phyloP scores from a whole-genome alignment of 176 grass and related monocot species.

The Aegilops sharonensis region DNA sequence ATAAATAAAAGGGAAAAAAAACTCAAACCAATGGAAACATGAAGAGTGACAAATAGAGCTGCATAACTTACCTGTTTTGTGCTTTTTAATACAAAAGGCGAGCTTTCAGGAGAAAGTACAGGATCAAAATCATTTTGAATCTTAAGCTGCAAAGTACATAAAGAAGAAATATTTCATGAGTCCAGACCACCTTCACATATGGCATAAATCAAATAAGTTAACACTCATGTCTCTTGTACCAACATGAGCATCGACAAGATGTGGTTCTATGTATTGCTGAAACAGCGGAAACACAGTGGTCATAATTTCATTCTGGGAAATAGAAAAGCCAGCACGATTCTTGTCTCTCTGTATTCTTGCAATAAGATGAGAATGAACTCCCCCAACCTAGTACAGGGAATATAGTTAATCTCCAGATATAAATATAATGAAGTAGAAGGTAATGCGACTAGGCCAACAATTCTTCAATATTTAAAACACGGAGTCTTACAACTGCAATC shows the following conservation, averaged over 20 bases:
- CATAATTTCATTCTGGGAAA: constrained; percentile 96
- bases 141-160: constrained; percentile 70
- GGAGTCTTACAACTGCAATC: constrained; percentile 97
- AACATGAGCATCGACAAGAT: constrained; percentile 99
- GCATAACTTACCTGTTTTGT: constrained; percentile 61
- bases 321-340: constrained; percentile 74
- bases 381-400: constrained; percentile 67
- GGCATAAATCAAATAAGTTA: constrained; percentile 17
- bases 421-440: constrained; percentile 17
- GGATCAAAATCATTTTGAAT: constrained; percentile 99
- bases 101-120: constrained; percentile 97
- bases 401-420: constrained; percentile 32
- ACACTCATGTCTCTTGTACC: constrained; percentile 71
- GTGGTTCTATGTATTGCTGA: constrained; percentile 97
- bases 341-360: constrained; percentile 97
- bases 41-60: constrained; percentile 19
- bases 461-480: constrained; percentile 14
- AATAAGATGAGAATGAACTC: constrained; percentile 97
- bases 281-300: constrained; percentile 95
- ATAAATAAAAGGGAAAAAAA: constrained; percentile 24
- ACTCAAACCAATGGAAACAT: constrained; percentile 14
- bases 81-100: constrained; percentile 96
- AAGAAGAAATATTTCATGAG: constrained; percentile 29
- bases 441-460: constrained; percentile 14
- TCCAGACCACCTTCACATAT: constrained; percentile 13